These are phyloP conservation scores for Aquilaria agallochum DNA, from an alignment of 441 rosid genomes.

Conservation along the genomic window DNA sequence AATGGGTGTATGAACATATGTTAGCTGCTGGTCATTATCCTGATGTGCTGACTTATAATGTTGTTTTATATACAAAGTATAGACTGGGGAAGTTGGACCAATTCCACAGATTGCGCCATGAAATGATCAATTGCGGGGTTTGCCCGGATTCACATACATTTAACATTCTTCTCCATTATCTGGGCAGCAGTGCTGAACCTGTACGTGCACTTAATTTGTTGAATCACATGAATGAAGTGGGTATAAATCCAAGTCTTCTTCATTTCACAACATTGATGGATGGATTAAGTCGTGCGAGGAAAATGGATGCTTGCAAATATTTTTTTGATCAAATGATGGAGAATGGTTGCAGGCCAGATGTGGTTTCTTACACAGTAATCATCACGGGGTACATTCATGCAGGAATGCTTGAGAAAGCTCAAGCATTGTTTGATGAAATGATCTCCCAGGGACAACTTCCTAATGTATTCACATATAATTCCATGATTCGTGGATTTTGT, in stretches of 20 bases:
- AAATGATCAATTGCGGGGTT: constrained; percentile 54
- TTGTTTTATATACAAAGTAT: constrained; percentile 62
- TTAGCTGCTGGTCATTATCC: constrained; percentile 48
- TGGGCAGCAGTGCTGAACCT: constrained; percentile 69
- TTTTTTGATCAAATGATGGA: constrained; percentile 70
- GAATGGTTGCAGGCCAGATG: constrained; percentile 60
- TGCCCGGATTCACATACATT: constrained; percentile 74
- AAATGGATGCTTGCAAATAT: constrained; percentile 68
- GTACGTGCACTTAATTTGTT: constrained; percentile 61
- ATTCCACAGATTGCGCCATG: constrained; percentile 60
- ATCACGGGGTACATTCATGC: constrained; percentile 62
- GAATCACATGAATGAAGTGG: constrained; percentile 69
- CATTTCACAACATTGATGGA: constrained; percentile 83
- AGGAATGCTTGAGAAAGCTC: constrained; percentile 72
- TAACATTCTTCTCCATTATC: constrained; percentile 68
- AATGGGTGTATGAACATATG: constrained; percentile 82
- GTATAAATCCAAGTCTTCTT: constrained; percentile 51
- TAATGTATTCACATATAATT: constrained; percentile 72
- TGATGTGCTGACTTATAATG: constrained; percentile 62
- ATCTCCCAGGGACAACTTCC: constrained; percentile 58
- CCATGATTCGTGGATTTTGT: constrained; percentile 80
- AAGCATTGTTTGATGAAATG: constrained; percentile 64
- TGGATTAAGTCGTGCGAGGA: constrained; percentile 80
- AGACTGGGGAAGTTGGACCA: constrained; percentile 60
- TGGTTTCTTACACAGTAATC: constrained; percentile 79